A percentile compares a stretch with the other conserved stretches of the same genome.
Evolutionary conservation across 495 filamentous ascomycete species (phyloP).

Genomic region (Extremus antarcticus): DNA sequence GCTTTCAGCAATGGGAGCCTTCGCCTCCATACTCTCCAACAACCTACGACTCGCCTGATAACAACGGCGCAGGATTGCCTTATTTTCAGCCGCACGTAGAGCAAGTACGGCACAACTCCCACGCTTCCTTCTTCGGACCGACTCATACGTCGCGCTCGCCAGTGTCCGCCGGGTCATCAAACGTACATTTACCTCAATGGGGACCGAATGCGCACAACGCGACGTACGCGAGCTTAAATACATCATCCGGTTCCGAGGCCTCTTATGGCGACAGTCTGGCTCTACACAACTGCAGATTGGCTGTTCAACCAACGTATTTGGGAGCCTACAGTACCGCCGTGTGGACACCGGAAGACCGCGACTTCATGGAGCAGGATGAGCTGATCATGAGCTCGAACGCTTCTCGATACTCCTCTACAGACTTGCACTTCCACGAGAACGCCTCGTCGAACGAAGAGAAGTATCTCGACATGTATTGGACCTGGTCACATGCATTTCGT

Average conservation of each 20-base stretch:
- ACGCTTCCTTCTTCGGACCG: neutral
- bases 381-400: neutral
- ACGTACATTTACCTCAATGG: slow-evolving; percentile 5
- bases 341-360: slow-evolving; percentile 8
- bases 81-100: slow-evolving; percentile 10
- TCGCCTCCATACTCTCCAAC: slow-evolving; percentile 11
- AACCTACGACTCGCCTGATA: slow-evolving; percentile 10
- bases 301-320: neutral
- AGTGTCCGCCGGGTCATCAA: slow-evolving; percentile 13
- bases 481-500: slow-evolving; percentile 32
- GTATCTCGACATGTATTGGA: slow-evolving; percentile 36
- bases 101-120: neutral
- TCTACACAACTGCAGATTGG: neutral
- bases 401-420: neutral
- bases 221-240: neutral
- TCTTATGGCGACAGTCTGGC: neutral
- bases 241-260: neutral
- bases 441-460: slow-evolving; percentile 18
- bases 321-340: neutral
- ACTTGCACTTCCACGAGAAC: neutral
- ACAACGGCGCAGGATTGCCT: slow-evolving; percentile 2
- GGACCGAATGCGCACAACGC: neutral
- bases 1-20: neutral
- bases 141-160: slow-evolving; percentile 8
- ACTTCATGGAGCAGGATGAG: slow-evolving; percentile 9